Evolutionary conservation across 78 protist species (phyloP).

Genomic region (Dictyostelium purpureum): DNA sequence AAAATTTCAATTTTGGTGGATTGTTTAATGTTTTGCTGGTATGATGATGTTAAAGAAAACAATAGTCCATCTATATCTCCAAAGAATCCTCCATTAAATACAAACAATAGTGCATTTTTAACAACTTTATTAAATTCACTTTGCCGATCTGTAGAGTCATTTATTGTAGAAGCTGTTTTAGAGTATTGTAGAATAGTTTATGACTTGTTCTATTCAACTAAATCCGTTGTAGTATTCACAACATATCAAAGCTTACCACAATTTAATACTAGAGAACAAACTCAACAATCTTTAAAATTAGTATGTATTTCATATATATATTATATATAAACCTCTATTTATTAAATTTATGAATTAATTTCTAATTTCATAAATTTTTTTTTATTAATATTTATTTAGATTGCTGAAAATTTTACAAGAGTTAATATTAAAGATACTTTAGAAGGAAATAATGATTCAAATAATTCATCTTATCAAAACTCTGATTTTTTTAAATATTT

Average conservation of each 20-base stretch:
- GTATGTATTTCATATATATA: neutral
- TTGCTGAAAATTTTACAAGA: neutral
- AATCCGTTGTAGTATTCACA: constrained; percentile 9
- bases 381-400: neutral
- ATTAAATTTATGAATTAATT: neutral
- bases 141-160: constrained; percentile 19
- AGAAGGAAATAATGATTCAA: neutral
- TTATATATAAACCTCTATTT: neutral
- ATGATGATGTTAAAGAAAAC: neutral
- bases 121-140: neutral
- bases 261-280: neutral
- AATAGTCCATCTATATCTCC: neutral
- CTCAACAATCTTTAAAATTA: constrained; percentile 46
- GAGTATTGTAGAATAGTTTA: constrained; percentile 46
- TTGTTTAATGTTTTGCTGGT: constrained; percentile 36
- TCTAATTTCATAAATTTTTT: neutral
- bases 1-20: constrained; percentile 16
- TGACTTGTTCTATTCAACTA: constrained; percentile 30
- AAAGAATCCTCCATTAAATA: neutral
- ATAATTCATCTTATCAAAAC: neutral
- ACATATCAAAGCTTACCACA: neutral
- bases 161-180: constrained; percentile 13
- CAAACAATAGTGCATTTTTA: neutral
- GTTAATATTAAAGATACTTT: neutral
- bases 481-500: neutral